Evolutionary conservation across 2,329 filamentous ascomycete genomes (phyloP).

Genomic region (Penicillium vulpinum): DNA sequence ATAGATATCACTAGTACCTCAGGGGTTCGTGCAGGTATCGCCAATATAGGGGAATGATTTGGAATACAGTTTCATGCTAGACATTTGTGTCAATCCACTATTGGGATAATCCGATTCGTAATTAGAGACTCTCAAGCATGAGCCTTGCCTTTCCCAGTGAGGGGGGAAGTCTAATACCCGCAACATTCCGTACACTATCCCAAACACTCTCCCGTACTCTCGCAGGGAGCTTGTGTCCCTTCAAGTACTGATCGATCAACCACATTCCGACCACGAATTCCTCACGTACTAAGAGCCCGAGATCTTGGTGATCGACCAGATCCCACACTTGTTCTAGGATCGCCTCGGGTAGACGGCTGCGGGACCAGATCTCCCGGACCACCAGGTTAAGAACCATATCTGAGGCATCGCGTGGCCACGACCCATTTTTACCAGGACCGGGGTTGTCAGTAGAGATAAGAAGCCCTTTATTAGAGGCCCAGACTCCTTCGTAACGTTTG

Average conservation of each 20-base stretch:
- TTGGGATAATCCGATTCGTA: neutral
- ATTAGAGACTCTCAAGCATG: neutral
- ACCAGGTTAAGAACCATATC: conserved; percentile 49
- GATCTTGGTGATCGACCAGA: conserved; percentile 42
- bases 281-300: conserved; percentile 43
- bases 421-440: conserved; percentile 8
- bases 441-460: conserved; percentile 26
- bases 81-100: neutral
- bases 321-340: conserved; percentile 49
- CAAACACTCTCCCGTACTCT: conserved; percentile 50
- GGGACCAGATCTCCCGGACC: conserved; percentile 51
- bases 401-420: conserved; percentile 27
- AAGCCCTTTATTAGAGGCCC: conserved; percentile 51
- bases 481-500: conserved; percentile 53
- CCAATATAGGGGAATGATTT: neutral
- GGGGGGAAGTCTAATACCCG: conserved; percentile 39
- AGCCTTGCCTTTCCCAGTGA: neutral
- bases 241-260: conserved; percentile 52
- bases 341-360: conserved; percentile 43
- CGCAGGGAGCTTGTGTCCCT: conserved; percentile 48
- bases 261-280: conserved; percentile 54
- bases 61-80: neutral
- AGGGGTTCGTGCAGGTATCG: too few relatives aligned
- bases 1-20: too few relatives aligned
- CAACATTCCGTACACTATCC: conserved; percentile 45